Base-by-base conservation (phyloP, 176 grass and related monocot species). In the Musa acuminata region DNA sequence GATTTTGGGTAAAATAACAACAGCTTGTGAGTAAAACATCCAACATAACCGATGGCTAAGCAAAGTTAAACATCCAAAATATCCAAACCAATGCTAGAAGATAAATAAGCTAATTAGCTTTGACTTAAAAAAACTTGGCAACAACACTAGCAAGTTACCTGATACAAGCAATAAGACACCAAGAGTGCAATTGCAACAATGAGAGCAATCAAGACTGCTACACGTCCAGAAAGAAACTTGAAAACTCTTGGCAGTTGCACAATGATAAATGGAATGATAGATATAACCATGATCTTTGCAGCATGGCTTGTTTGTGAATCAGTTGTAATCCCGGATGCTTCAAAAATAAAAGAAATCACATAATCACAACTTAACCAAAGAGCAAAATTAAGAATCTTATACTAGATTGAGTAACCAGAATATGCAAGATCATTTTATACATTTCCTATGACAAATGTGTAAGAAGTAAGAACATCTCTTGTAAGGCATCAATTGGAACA, bases 271-370 rank as follows among this genome's bases (percentile, higher is more conserved):
- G 95, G 95, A 75, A 99, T 62, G 75, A 99, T 65, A 79, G 95
- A 99, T 77, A 99, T 80, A 35, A 77, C 84, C 95, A 99, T 91
- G 51, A 99, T 99, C 57, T 87, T 84, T 72, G 95, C 90, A 10
- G 95, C 88, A n/a, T 99, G 83, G 78, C 95, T 91, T 11, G 95
- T 94, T 78, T 87, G 88, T 64, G 85, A 17, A 81, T 99, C 95
- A 64, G 88, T 90, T 64, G 95, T 62, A 84, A 99, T 75, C 16
- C 95, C 95, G 49, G 86, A 79, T 53, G 78, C 95, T 99, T 81
- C 13, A 63, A 72, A 20, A 21, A 80, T 27, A 69, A 68, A 29
- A 12, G 10, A 49, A 51, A 52, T 17, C 11, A 49, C 58, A 49
- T 13, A 70, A 25, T 69, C 17, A 76, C 20, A 4, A 9, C 13